Base-by-base conservation (phyloP, 345 rosid species). In the Iberis pinnata region DNA sequence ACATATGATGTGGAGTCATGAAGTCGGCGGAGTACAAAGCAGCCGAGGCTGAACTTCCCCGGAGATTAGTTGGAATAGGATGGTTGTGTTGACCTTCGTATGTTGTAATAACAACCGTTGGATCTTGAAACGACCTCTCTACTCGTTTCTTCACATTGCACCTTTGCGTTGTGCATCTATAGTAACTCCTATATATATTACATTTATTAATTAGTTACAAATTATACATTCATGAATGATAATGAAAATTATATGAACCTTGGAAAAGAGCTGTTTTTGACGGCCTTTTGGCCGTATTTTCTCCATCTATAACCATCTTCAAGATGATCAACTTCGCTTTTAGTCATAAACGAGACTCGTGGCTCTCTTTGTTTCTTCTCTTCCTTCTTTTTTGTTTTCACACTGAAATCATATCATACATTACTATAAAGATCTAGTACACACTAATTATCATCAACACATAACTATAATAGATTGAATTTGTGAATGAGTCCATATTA, bases 251-350 rank as follows among this genome's bases (percentile, higher is more conserved):
- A n/a, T n/a, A n/a, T n/a, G n/a, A n/a, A 85, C 89, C 90, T 82
- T 49, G 90, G 88, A 49, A 70, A 80, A 51, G 85, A 81, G 59
- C 89, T 86, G 22, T 86, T 80, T 62, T 86, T 82, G 11, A 85
- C 95, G 19, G 95, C 95, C 37, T 85, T 85, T 60, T 85, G 95
- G 58, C 95, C 95, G 55, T 85, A 85, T 72, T 85, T 85, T 73
- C 95, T 82, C 95, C 95, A 86, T 56, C 95, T 68, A 45, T 82
- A 86, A 19, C 90, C 95, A 67, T 86, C 95, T 75, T 86, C 95
- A 36, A 86, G 88, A 73, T 82, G 77, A 77, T 86, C 95, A 48
- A 80, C 76, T 46, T 86, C 95, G 31, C 85, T 86, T 72, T 74
- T 82, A 20, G 95, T 86, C 95, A 86, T 71, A 74, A 86, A 86